A percentile compares a stretch with the other conserved stretches of the same genome.
These are phyloP conservation scores for Quercus bicolor DNA, from an alignment of 306 rosid species.

Conservation along the genomic window DNA sequence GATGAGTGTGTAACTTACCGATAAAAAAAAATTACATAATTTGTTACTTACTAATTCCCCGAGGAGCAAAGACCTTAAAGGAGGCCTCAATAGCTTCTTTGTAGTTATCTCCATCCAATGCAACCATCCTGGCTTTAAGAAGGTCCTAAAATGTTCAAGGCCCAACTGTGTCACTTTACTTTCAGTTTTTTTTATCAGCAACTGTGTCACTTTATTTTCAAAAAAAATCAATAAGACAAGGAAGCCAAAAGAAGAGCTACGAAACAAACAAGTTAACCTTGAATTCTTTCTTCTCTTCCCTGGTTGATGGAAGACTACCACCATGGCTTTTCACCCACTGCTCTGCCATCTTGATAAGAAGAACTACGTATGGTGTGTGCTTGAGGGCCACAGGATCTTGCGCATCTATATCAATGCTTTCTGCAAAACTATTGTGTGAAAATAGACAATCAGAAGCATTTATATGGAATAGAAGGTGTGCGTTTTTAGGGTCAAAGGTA, in stretches of 20 bases:
- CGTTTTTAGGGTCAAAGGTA: conserved; percentile 9
- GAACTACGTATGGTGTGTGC: conserved; percentile 83
- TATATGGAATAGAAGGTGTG: conserved; percentile 8
- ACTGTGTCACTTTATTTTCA: conserved; percentile 14
- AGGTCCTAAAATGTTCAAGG: conserved; percentile 57
- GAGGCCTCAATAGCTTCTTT: conserved; percentile 91
- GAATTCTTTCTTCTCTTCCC: conserved; percentile 88
- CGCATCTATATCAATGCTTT: conserved; percentile 65
- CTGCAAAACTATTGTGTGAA: conserved; percentile 56
- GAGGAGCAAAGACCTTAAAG: conserved; percentile 85
- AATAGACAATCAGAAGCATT: conserved; percentile 30
- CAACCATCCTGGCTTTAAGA: conserved; percentile 68
- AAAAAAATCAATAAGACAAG: conserved; percentile 1
- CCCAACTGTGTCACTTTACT: conserved; percentile 22
- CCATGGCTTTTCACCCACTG: conserved; percentile 84
- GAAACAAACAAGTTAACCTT: conserved; percentile 55
- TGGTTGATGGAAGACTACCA: conserved; percentile 75
- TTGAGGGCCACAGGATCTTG: conserved; percentile 77
- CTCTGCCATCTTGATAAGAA: conserved; percentile 87
- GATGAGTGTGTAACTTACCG: too few relatives aligned
- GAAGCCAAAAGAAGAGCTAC: conserved; percentile 20
- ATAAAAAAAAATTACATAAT: background rate
- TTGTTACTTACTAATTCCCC: conserved; percentile 77
- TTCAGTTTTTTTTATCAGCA: background rate
- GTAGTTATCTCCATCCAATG: conserved; percentile 88